Evolutionary conservation across 768 basidiomycete genomes (phyloP).

Genomic region (Asterophora parasitica): DNA sequence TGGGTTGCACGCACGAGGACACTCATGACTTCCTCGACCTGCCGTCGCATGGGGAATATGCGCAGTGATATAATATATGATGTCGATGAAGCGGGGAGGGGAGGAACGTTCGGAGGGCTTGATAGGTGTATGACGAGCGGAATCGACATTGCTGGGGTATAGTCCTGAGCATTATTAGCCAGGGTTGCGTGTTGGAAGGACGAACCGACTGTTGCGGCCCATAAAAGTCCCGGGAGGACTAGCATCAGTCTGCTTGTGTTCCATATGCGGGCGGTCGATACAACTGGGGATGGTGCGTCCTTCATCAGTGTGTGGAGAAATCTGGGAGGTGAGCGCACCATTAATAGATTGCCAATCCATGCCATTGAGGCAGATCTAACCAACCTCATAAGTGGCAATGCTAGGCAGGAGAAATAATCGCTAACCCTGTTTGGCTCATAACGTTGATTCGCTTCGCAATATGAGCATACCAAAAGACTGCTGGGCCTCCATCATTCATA

Average conservation of each 20-base stretch:
- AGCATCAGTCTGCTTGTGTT: slow-evolving; percentile 12
- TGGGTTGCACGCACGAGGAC: no score
- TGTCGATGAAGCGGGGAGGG: not conserved
- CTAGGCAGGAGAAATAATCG: not conserved
- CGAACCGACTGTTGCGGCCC: slow-evolving; percentile 16
- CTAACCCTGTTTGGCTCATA: slow-evolving; percentile 18
- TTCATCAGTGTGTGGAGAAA: not conserved
- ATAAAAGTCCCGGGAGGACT: slow-evolving; percentile 14
- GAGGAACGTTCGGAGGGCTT: not conserved
- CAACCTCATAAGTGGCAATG: not conserved
- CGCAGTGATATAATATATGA: slow-evolving; percentile 18
- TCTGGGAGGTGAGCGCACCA: slow-evolving; percentile 7
- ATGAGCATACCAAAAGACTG: slow-evolving; percentile 6
- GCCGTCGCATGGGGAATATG: slow-evolving; percentile 14
- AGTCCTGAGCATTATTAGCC: not conserved
- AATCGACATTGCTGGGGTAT: slow-evolving; percentile 17
- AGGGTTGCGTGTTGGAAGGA: not conserved
- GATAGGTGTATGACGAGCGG: slow-evolving; percentile 17
- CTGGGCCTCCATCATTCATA: not conserved
- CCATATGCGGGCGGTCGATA: slow-evolving; percentile 18
- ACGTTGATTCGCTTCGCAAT: slow-evolving; percentile 11
- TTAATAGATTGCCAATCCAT: slow-evolving; percentile 20
- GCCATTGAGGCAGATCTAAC: slow-evolving; percentile 14
- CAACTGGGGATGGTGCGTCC: slow-evolving; percentile 6
- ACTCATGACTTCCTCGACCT: slow-evolving; percentile 17